phyloP scores from a whole-genome alignment of 1,284 basidiomycete genomes.

The Trametes versicolor region DNA sequence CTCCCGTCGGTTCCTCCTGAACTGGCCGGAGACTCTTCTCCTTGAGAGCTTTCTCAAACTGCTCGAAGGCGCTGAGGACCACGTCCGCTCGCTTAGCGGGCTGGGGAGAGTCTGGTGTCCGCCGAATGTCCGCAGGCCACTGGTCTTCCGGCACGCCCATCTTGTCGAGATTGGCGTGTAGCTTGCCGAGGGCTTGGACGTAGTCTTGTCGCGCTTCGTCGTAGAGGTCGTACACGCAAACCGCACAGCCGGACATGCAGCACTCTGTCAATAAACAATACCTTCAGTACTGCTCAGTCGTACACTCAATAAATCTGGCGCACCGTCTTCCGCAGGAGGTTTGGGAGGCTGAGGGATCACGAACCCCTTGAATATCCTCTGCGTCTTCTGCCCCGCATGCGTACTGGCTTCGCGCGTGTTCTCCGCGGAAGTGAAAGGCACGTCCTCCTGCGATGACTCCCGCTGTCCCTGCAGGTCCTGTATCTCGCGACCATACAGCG shows the following conservation, averaged over 20 bases:
- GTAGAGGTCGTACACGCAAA: conserved; percentile 91
- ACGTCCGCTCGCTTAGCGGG: conserved; percentile 47
- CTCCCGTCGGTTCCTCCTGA: conserved; percentile 30
- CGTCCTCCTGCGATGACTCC: conserved; percentile 20
- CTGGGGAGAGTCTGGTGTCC: conserved; percentile 21
- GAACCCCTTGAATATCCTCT: conserved; percentile 60
- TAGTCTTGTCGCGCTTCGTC: conserved; percentile 80
- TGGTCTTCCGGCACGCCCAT: conserved; percentile 62
- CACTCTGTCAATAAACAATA: conserved; percentile 65
- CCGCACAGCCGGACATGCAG: conserved; percentile 92
- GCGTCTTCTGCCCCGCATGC: conserved; percentile 16
- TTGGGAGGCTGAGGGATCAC: conserved; percentile 67
- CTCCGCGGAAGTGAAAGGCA: conserved; percentile 20
- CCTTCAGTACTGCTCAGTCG: not conserved
- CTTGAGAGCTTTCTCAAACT: conserved; percentile 66
- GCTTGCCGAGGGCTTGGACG: conserved; percentile 58
- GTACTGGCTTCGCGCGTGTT: conserved; percentile 18
- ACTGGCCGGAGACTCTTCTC: conserved; percentile 49
- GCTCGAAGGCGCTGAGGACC: conserved; percentile 68
- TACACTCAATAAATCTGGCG: conserved; percentile 24
- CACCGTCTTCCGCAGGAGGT: conserved; percentile 73
- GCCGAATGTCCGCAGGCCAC: conserved; percentile 69
- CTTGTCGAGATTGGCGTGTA: conserved; percentile 61
- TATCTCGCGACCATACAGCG: conserved; percentile 47
- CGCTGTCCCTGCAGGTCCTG: conserved; percentile 34